Base-by-base conservation (phyloP, 1,284 basidiomycete species). In the Wolfiporia cocos region DNA sequence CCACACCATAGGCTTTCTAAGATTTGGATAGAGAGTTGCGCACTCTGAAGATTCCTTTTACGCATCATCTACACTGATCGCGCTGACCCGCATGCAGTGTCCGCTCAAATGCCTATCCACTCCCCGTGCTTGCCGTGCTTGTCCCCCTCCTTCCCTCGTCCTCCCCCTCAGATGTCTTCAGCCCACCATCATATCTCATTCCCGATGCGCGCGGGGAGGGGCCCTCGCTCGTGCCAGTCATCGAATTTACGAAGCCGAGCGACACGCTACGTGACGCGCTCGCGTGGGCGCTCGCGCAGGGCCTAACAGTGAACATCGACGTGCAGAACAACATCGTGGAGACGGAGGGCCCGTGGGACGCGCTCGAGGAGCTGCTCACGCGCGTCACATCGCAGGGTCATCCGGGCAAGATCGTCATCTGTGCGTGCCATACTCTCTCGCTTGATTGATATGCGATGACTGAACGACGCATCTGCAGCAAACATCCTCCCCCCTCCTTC, bases 401-500 rank as follows among this genome's bases (percentile, higher is more conserved):
- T 18, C 19, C 37, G 12, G 37, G 37, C 10, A 74, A 77, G 21
- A 80, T 92, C 56, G 71, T 92, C 43, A 68, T 93, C 36, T 84
- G 90, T 92, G 57, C 52, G 86, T 73, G 18, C 44, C n/a, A n/a
- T n/a, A n/a, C n/a, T n/a, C n/a, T n/a, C n/a, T n/a, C n/a, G n/a
- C n/a, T n/a, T n/a, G n/a, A n/a, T n/a, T n/a, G n/a, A n/a, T n/a
- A n/a, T n/a, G n/a, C n/a, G n/a, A n/a, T n/a, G n/a, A n/a, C n/a
- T n/a, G n/a, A n/a, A n/a, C 34, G n/a, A 19, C 4, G 7, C 29
- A n/a, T 21, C n/a, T 17, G 10, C 55, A 93, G 90, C 86, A 42
- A 91, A 90, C 55, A 66, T 92, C 23, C 74, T 93, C 2, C 90
- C 89, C 18, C 91, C 91, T n/a, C 85, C 89, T 1, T 75, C 90